These are phyloP conservation scores for Grosmannia huntii DNA, from an alignment of 2,329 filamentous ascomycete species.

Conservation along the genomic window DNA sequence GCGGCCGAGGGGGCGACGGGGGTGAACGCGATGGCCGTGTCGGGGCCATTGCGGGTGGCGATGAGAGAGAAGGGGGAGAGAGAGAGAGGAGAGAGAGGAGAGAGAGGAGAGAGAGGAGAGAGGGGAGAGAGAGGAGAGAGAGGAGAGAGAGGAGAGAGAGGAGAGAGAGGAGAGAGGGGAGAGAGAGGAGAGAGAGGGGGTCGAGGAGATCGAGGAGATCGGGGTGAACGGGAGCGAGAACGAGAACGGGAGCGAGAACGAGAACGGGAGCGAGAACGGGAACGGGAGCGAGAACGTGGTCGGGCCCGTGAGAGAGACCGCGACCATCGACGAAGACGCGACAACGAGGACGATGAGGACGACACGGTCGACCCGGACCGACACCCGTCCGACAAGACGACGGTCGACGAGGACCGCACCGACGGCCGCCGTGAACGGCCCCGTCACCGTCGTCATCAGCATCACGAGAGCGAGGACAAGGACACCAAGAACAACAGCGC, in stretches of 20 bases:
- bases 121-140: slow-evolving; percentile 17
- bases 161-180: slow-evolving; percentile 1
- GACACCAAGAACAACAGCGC: background rate
- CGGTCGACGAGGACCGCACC: background rate
- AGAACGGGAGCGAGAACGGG: slow-evolving; percentile 18
- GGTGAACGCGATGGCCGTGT: slow-evolving; percentile 47
- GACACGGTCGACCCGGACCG: background rate
- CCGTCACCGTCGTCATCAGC: background rate
- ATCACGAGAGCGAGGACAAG: too few species aligned
- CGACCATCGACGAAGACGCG: background rate
- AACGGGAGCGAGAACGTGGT: slow-evolving; percentile 8
- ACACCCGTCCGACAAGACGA: background rate
- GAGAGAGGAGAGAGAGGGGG: slow-evolving; percentile 17
- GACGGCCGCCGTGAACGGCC: background rate
- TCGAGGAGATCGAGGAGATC: slow-evolving; percentile 10
- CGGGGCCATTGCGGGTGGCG: background rate
- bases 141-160: slow-evolving; percentile 7
- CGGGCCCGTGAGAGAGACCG: background rate
- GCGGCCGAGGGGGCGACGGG: slow-evolving; percentile 23
- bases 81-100: slow-evolving; percentile 3
- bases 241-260: too few species aligned
- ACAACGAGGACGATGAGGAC: background rate
- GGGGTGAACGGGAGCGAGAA: slow-evolving; percentile 11
- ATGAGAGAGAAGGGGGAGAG: background rate
- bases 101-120: slow-evolving; percentile 9